phyloP scores from a whole-genome alignment of 2,329 filamentous ascomycete genomes.

The Hypocrella siamensis region DNA sequence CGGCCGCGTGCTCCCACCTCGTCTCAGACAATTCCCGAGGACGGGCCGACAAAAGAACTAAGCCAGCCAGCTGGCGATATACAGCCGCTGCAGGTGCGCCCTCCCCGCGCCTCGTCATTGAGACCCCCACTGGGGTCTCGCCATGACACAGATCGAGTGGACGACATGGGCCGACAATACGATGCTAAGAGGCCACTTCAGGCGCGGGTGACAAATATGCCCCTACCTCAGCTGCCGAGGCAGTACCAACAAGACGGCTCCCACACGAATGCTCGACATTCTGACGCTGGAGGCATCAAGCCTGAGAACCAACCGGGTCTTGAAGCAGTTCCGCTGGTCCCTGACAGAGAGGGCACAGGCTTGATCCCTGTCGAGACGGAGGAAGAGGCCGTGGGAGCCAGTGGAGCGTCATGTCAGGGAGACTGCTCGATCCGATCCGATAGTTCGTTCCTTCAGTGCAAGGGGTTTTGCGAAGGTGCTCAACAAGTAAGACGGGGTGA shows the following conservation, averaged over 20 bases:
- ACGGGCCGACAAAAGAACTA: conserved; percentile 1
- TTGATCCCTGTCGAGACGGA: conserved; percentile 9
- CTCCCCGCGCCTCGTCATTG: no score
- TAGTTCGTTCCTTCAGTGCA: conserved; percentile 36
- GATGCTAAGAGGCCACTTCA: conserved; percentile 1
- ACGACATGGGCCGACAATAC: conserved; percentile 5
- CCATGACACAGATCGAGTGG: conserved; percentile 1
- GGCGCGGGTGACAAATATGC: background rate
- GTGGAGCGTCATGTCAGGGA: conserved; percentile 1
- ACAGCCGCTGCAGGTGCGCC: conserved; percentile 4
- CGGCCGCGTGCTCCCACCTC: conserved; percentile 4
- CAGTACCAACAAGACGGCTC: background rate
- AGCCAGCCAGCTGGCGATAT: conserved; percentile 1
- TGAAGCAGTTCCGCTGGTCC: conserved; percentile 1
- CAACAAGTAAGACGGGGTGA: conserved; percentile 31
- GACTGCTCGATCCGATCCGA: conserved; percentile 26
- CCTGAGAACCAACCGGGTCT: conserved; percentile 1
- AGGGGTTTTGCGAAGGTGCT: conserved; percentile 40
- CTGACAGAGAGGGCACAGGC: conserved; percentile 5
- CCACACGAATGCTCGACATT: background rate
- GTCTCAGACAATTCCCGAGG: conserved; percentile 7
- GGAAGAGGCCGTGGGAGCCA: background rate
- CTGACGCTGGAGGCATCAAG: background rate
- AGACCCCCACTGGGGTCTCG: no score
- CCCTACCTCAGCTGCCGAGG: background rate